A percentile compares a stretch with the other conserved stretches of the same genome.
Evolutionary conservation across 768 basidiomycete species (phyloP).

Genomic region (Mycena epipterygia): DNA sequence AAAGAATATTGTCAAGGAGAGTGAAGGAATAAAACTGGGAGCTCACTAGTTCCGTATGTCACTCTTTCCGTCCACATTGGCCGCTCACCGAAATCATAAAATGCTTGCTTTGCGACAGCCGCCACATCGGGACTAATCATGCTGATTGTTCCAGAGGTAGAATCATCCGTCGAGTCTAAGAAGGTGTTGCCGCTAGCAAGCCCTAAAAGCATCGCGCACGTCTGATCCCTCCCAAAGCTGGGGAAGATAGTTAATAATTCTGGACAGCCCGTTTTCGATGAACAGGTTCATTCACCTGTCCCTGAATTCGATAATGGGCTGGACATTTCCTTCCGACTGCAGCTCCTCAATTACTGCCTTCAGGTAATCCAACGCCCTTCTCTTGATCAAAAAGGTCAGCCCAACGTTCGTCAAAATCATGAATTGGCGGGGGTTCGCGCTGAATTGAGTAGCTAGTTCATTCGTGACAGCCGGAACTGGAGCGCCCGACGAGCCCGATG

Average conservation of each 20-base stretch:
- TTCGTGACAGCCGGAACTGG: slow-evolving; percentile 74
- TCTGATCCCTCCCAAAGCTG: slow-evolving; percentile 93
- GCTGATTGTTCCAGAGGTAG: slow-evolving; percentile 60
- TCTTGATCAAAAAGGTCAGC: slow-evolving; percentile 82
- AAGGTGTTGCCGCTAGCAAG: slow-evolving; percentile 90
- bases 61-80: slow-evolving; percentile 86
- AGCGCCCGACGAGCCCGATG: slow-evolving; percentile 51
- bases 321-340: slow-evolving; percentile 80
- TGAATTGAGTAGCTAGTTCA: slow-evolving; percentile 87
- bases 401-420: slow-evolving; percentile 92
- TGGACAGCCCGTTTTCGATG: not conserved
- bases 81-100: slow-evolving; percentile 88
- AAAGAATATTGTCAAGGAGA: slow-evolving; percentile 7
- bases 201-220: slow-evolving; percentile 91
- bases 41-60: slow-evolving; percentile 81
- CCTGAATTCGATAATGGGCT: slow-evolving; percentile 86
- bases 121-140: slow-evolving; percentile 73
- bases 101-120: slow-evolving; percentile 84
- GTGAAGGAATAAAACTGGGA: slow-evolving; percentile 1
- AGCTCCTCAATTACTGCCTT: slow-evolving; percentile 86
- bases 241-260: slow-evolving; percentile 4
- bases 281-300: slow-evolving; percentile 68
- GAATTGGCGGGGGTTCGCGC: slow-evolving; percentile 82
- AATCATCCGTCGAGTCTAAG: slow-evolving; percentile 69
- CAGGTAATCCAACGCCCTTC: slow-evolving; percentile 88